Base-by-base conservation (phyloP, 2,329 filamentous ascomycete genomes). In the Pestalotiopsis sp. region DNA sequence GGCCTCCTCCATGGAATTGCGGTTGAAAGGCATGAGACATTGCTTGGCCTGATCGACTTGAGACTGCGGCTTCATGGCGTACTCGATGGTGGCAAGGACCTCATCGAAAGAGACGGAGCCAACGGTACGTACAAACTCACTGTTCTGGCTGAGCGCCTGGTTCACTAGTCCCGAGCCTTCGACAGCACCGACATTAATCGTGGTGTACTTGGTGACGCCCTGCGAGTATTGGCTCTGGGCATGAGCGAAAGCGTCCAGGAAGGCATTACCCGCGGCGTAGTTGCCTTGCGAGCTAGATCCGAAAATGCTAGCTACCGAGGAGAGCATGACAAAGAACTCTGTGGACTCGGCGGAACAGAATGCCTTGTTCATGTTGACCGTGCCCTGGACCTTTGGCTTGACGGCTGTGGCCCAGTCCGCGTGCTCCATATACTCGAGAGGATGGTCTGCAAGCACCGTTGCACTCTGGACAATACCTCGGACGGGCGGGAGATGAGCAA, bases 391-490 rank as follows among this genome's bases (percentile, higher is more conserved):
- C 65, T 80, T 81, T 14, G 77, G 76, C 12, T 61, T 55, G n/a
- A 76, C 66, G 20, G 72, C 71, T 2, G 68, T 67, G 14, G 68
- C 67, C 74, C 75, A 79, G 12, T 73, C 62, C 5, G 69, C 59
- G 52, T 69, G 58, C 12, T 64, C 71, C 75, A 79, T 78, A 17
- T 62, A 59, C 14, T 57, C 61, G 52, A 70, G 65, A 7, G 55
- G n/a, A 13, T 31, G 41, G 25, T 68, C 68, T 3, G 36, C 13
- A 3, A 69, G 63, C 17, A 80, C 75, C 76, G 80, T 79, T 1
- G 80, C 52, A n/a, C 65, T 45, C 31, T 68, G 59, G 14, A 85
- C 72, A 9, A 83, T 73, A n/a, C 83, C 83, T 17, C 74, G 70
- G 17, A 84, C 75, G 2, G 80, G 79, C 17, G 69, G 69, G 13